Evolutionary conservation across 345 rosid genomes (phyloP).

Genomic region (Trapa bicornis): DNA sequence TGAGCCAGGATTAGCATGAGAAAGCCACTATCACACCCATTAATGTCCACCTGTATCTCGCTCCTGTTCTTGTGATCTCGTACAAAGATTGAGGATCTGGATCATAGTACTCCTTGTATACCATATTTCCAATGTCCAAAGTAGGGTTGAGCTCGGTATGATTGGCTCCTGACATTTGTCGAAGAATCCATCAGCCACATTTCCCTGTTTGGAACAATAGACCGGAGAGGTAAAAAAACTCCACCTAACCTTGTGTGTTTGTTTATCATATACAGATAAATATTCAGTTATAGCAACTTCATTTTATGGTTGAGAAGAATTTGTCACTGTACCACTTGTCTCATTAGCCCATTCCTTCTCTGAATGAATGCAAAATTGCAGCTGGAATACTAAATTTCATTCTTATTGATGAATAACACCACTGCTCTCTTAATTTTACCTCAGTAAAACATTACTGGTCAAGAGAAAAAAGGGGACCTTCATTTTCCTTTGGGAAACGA

Average conservation of each 20-base stretch:
- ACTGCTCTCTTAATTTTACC: background rate
- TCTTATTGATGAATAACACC: background rate
- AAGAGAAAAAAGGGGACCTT: background rate
- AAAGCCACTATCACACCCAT: background rate
- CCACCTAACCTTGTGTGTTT: background rate
- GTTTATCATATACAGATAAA: background rate
- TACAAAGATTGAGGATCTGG: background rate
- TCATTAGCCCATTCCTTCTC: background rate
- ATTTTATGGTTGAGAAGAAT: background rate
- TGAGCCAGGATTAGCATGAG: background rate
- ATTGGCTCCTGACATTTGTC: background rate
- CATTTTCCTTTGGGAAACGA: background rate
- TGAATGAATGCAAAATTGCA: background rate
- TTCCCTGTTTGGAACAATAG: background rate
- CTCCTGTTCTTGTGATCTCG: background rate
- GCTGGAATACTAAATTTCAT: background rate
- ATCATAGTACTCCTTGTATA: background rate
- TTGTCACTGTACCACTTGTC: background rate
- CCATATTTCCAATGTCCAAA: background rate
- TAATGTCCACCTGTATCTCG: background rate
- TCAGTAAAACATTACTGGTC: background rate
- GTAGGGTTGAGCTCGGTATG: background rate
- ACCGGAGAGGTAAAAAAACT: background rate
- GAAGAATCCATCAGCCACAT: background rate
- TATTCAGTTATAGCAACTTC: background rate